These are phyloP conservation scores for Xylaria nigripes DNA, from an alignment of 495 filamentous ascomycete genomes.

Conservation along the genomic window DNA sequence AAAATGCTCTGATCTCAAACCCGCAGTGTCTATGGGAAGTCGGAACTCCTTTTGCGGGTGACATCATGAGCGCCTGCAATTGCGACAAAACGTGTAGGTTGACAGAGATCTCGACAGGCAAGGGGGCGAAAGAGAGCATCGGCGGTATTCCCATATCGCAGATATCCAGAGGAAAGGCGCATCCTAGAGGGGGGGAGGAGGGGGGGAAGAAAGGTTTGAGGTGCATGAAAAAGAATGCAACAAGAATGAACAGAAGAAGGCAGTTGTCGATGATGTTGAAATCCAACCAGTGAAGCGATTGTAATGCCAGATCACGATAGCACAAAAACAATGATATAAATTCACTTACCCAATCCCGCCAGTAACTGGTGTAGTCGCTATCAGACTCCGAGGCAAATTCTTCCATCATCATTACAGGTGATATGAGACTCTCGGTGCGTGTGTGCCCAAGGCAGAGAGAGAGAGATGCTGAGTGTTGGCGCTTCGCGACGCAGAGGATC, in stretches of 20 bases:
- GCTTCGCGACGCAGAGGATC: background rate
- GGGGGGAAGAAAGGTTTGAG: no score
- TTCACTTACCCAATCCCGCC: constrained; percentile 90
- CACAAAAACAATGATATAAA: background rate
- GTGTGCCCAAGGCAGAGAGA: background rate
- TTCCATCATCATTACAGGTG: constrained; percentile 52
- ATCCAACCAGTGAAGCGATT: background rate
- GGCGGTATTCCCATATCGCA: no score
- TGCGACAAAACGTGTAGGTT: background rate
- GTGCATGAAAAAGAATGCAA: no score
- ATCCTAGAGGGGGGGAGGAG: no score
- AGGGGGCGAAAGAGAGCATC: no score
- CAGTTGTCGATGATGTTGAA: background rate
- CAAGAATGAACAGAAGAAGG: background rate
- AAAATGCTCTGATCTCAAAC: background rate
- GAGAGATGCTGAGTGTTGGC: background rate
- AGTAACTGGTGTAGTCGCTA: constrained; percentile 98
- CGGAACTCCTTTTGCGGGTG: background rate
- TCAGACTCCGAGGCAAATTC: constrained; percentile 97
- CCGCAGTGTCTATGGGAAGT: background rate
- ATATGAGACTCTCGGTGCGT: background rate
- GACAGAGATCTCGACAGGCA: no score
- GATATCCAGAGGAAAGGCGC: no score
- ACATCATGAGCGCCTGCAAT: background rate
- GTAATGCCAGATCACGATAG: background rate